These are phyloP conservation scores for Debaryomyces sp. DNA, from an alignment of 1,139 yeast genomes.

Conservation along the genomic window DNA sequence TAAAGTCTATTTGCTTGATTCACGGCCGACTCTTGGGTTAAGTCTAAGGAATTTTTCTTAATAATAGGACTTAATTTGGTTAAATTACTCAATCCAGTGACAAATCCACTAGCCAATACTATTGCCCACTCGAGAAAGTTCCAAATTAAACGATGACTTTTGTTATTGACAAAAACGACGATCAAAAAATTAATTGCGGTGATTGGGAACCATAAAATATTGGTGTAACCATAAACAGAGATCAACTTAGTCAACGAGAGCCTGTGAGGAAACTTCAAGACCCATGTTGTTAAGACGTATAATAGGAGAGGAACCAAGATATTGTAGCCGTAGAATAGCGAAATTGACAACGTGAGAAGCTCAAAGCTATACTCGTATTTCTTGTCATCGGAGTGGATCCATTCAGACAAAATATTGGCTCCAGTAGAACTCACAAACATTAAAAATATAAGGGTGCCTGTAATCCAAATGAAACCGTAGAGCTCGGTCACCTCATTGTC, in stretches of 20 bases:
- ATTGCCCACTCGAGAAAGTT: constrained; percentile 50
- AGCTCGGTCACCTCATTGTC: constrained; percentile 56
- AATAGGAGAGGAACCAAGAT: constrained; percentile 59
- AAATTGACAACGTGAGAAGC: constrained; percentile 65
- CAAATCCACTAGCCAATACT: constrained; percentile 45
- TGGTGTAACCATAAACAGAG: constrained; percentile 79
- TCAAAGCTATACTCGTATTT: constrained; percentile 62
- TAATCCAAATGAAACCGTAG: constrained; percentile 85
- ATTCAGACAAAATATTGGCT: constrained; percentile 41
- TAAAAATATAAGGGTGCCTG: constrained; percentile 72
- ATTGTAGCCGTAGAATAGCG: constrained; percentile 73
- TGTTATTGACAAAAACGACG: constrained; percentile 45
- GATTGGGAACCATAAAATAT: constrained; percentile 78
- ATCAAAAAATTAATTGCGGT: constrained; percentile 58
- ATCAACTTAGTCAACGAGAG: constrained; percentile 46
- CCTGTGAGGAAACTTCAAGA: constrained; percentile 44
- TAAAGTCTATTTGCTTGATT: constrained; percentile 24
- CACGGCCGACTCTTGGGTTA: constrained; percentile 27
- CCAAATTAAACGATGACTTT: constrained; percentile 34
- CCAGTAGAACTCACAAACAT: constrained; percentile 75
- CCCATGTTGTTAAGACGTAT: constrained; percentile 49
- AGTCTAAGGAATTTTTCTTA: constrained; percentile 33
- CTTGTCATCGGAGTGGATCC: constrained; percentile 45
- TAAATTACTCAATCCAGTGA: constrained; percentile 52
- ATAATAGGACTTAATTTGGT: constrained; percentile 48